Evolutionary conservation across 352 stramenopile genomes (phyloP), one percentile per base, ranked within the genome.

Genomic region (Pythium brachiatum): DNA sequence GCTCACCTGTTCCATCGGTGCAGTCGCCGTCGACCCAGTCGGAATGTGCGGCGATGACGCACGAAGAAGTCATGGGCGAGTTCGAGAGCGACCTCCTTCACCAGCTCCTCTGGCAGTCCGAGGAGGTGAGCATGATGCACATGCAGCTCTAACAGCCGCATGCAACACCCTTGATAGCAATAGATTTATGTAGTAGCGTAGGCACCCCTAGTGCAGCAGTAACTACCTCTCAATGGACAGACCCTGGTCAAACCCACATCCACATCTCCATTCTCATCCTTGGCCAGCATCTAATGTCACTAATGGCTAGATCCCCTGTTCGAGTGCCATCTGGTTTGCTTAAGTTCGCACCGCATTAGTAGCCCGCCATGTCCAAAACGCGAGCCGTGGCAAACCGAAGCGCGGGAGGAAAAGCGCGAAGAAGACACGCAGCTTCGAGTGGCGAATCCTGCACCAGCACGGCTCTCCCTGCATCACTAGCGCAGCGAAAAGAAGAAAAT

Each of bases 101-200:
- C 32, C 64, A 71, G 64, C 53, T 71, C 3, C 53, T 71, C 15
- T 71, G 64, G 64, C 64, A 71, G 23, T 71, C 64, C 7, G 64
- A 71, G n/a, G 57, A 66, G 36, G 36, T 69, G 38, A n/a, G 38
- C 20, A 26, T 32, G 7, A 69, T 64, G 62, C 56, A 62, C 21
- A 69, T 64, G 62, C 39, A 58, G 36, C 53, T 68, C 21, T 61
- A 61, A 60, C 11, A 29, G n/a, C 39, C 12, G 50, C 23, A n/a
- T 32, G 21, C 6, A 25, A 12, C 32, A 50, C 27, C 31, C 18
- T 6, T 20, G 26, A 57, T 57, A 26, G 51, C 12, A 46, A 48
- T 62, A 54, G 55, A 46, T 27, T 11, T 9, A 34, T 34, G 29
- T 34, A 34, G 29, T 34, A 34, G 29, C 29, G 29, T 34, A 34